A percentile compares a stretch with the other conserved stretches of the same genome.
Evolutionary conservation across 768 basidiomycete species (phyloP).

Genomic region (Phaeolepiota aurea): DNA sequence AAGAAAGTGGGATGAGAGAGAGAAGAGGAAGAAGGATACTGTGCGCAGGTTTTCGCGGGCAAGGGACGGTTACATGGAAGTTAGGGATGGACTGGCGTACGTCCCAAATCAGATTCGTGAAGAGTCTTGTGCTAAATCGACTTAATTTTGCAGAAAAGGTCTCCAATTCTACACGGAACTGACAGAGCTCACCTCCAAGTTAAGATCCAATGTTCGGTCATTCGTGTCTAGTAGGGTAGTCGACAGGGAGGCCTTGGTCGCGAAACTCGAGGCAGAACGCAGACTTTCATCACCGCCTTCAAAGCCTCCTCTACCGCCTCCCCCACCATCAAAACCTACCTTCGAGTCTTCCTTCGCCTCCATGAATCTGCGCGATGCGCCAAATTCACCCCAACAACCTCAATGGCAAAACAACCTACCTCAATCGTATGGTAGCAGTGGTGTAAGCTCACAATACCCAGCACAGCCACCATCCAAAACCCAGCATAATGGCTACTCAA

Average conservation of each 20-base stretch:
- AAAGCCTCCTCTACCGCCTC: constrained; percentile 42
- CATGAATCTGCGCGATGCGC: constrained; percentile 34
- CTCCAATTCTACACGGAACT: constrained; percentile 85
- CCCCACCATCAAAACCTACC: constrained; percentile 32
- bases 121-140: not conserved
- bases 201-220: constrained; percentile 48
- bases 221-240: constrained; percentile 57
- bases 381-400: constrained; percentile 15
- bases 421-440: too few species aligned
- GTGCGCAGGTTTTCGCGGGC: constrained; percentile 66
- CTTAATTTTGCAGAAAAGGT: constrained; percentile 57
- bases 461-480: constrained; percentile 23
- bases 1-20: constrained; percentile 74
- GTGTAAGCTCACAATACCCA: constrained; percentile 11
- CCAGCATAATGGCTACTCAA: constrained; percentile 12
- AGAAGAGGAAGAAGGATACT: constrained; percentile 70
- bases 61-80: constrained; percentile 80
- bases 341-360: constrained; percentile 47
- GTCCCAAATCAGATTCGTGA: too few species aligned
- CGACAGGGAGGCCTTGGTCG: constrained; percentile 58
- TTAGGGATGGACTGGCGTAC: constrained; percentile 75
- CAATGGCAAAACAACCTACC: constrained; percentile 20
- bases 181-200: constrained; percentile 46
- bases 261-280: constrained; percentile 66
- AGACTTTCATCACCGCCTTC: too few species aligned